Conservation (phyloP, 495 filamentous ascomycete species). For the Friedmanniomyces endolithicus region DNA sequence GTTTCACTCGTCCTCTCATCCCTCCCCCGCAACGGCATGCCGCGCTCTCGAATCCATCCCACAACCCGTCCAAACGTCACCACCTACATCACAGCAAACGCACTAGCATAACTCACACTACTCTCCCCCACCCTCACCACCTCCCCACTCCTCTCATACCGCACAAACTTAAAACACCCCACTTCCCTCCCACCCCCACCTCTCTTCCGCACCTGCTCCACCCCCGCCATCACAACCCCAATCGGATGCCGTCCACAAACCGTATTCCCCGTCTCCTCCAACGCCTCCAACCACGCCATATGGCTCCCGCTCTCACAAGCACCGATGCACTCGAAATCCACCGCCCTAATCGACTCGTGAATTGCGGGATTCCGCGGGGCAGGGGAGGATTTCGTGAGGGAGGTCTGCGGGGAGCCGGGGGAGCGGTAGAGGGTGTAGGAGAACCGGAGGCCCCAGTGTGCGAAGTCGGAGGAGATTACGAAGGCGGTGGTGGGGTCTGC, state of each 20-base stretch:
- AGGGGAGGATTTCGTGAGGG: slow-evolving; percentile 24
- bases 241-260: slow-evolving; percentile 95
- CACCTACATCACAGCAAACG: slow-evolving; percentile 34
- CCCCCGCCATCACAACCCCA: slow-evolving; percentile 78
- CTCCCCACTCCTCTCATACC: slow-evolving; percentile 83
- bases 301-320: slow-evolving; percentile 67
- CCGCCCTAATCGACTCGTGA: slow-evolving; percentile 69
- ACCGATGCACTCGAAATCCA: slow-evolving; percentile 73
- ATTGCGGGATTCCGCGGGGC: slow-evolving; percentile 42
- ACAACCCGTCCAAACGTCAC: neutral
- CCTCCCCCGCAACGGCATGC: no score
- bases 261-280: slow-evolving; percentile 71
- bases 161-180: slow-evolving; percentile 67
- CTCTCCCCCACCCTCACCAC: slow-evolving; percentile 59
- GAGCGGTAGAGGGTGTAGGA: slow-evolving; percentile 72
- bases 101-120: slow-evolving; percentile 89
- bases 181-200: slow-evolving; percentile 29
- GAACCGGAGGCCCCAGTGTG: slow-evolving; percentile 88
- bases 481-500: slow-evolving; percentile 66
- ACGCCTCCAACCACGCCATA: slow-evolving; percentile 50
- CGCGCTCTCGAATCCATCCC: no score
- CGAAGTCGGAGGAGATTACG: slow-evolving; percentile 88
- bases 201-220: slow-evolving; percentile 44
- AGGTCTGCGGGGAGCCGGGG: slow-evolving; percentile 17
- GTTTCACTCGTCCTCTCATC: no score